Percentiles rank a stretch among this genome's conserved stretches.
Conservation (phyloP, 2,329 filamentous ascomycete genomes). For the Hypoxylon sp. region DNA sequence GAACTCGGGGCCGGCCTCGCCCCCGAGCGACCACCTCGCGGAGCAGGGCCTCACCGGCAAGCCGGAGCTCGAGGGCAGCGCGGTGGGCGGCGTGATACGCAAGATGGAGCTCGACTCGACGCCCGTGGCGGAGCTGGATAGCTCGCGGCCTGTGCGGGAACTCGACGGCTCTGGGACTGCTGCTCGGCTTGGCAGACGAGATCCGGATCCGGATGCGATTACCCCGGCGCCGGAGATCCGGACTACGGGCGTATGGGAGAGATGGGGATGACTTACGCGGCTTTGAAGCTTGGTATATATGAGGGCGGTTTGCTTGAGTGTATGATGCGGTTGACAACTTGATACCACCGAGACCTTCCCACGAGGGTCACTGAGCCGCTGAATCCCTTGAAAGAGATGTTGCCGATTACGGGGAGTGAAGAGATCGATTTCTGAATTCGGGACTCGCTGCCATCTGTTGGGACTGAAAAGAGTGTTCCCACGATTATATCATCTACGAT, state of each 20-base stretch:
- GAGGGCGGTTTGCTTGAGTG: background rate
- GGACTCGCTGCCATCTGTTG: too few species aligned
- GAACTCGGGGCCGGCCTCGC: background rate
- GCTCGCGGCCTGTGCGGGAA: background rate
- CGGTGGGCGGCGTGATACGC: slow-evolving; percentile 14
- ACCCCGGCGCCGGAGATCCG: background rate
- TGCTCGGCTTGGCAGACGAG: background rate
- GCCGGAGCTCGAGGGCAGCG: slow-evolving; percentile 21
- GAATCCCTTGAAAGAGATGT: background rate
- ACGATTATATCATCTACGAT: background rate
- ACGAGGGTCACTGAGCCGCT: background rate
- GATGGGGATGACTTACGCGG: background rate
- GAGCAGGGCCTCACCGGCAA: slow-evolving; percentile 1
- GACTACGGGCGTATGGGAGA: background rate
- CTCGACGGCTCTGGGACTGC: background rate
- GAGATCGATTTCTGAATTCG: background rate
- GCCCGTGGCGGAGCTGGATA: background rate
- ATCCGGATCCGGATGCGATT: background rate
- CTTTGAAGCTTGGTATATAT: background rate
- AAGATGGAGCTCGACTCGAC: slow-evolving; percentile 31
- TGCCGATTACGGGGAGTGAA: background rate
- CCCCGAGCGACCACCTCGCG: background rate
- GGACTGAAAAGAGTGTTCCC: background rate
- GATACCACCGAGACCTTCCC: background rate
- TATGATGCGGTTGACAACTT: background rate